Evolutionary conservation across 2,329 filamentous ascomycete species (phyloP).

Genomic region (Chalaropsis thielavioides): DNA sequence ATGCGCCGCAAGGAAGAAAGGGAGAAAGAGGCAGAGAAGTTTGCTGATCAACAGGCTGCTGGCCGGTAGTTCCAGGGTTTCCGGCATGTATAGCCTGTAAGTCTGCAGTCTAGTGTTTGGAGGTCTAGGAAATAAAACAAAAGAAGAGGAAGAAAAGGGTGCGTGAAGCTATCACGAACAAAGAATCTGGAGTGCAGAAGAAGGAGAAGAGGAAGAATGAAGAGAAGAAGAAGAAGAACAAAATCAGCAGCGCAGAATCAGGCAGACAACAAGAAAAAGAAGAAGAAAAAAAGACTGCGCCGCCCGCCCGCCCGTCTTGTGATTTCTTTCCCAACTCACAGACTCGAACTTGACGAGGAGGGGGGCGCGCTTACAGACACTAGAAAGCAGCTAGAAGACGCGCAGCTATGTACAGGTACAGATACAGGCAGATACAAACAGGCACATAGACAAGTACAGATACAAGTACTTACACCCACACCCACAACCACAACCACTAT

Average conservation of each 20-base stretch:
- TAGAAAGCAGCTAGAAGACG: background rate
- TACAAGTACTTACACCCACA: background rate
- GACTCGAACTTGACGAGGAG: background rate
- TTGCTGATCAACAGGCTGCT: background rate
- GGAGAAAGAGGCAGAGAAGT: background rate
- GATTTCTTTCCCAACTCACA: background rate
- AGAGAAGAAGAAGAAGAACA: conserved; percentile 6
- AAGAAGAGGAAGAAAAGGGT: background rate
- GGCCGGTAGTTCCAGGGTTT: background rate
- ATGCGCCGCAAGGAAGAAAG: too few species aligned
- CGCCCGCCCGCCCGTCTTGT: conserved; percentile 1
- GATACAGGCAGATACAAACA: background rate
- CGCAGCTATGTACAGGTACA: background rate
- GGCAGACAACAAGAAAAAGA: background rate
- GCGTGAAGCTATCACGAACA: background rate
- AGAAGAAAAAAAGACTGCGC: background rate
- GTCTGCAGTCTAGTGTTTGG: background rate
- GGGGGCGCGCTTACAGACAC: background rate
- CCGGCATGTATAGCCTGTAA: background rate
- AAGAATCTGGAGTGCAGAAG: too few species aligned
- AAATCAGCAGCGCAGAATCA: background rate
- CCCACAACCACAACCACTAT: too few species aligned
- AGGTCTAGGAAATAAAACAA: background rate
- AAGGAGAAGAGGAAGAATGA: background rate
- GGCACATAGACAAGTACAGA: background rate